These are phyloP conservation scores for Beverwykella pulmonaria DNA, from an alignment of 495 filamentous ascomycete genomes.

Conservation along the genomic window DNA sequence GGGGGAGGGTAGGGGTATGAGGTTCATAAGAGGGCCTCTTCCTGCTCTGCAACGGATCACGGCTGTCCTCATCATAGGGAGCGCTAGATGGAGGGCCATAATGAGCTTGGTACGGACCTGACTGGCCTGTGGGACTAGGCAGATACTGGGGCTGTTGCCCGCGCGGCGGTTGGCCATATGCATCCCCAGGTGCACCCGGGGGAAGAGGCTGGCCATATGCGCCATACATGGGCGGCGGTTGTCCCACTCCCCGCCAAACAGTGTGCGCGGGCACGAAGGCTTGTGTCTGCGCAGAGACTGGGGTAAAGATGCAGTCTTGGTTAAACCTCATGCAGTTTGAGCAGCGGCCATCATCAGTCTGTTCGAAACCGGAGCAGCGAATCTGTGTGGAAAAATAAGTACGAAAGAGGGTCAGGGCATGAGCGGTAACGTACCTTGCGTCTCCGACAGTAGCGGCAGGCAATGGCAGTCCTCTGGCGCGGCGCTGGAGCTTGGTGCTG, in stretches of 20 bases:
- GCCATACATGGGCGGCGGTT: slow-evolving; percentile 62
- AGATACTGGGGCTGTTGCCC: slow-evolving; percentile 37
- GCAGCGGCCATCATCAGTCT: slow-evolving; percentile 74
- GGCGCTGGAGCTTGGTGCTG: slow-evolving; percentile 61
- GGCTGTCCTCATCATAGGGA: slow-evolving; percentile 38
- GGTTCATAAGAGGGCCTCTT: slow-evolving; percentile 46
- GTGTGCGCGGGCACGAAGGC: slow-evolving; percentile 82
- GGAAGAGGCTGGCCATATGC: slow-evolving; percentile 75
- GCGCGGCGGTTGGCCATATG: slow-evolving; percentile 29
- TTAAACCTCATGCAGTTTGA: slow-evolving; percentile 79
- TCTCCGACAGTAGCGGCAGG: slow-evolving; percentile 80
- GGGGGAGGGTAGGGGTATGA: slow-evolving; percentile 48
- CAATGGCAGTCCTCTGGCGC: slow-evolving; percentile 78
- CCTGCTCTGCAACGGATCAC: slow-evolving; percentile 31
- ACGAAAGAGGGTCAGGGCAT: not conserved
- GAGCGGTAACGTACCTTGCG: slow-evolving; percentile 63
- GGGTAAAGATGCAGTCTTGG: slow-evolving; percentile 85
- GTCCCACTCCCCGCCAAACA: slow-evolving; percentile 42
- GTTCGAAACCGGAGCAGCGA: slow-evolving; percentile 81
- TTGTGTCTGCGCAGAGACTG: slow-evolving; percentile 79
- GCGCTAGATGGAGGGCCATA: slow-evolving; percentile 33
- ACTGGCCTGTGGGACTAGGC: slow-evolving; percentile 40
- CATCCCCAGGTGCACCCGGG: slow-evolving; percentile 53
- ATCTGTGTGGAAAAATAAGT: slow-evolving; percentile 56
- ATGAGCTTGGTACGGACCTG: slow-evolving; percentile 36